phyloP scores from a whole-genome alignment of 306 rosid species.

The Myrica gale region DNA sequence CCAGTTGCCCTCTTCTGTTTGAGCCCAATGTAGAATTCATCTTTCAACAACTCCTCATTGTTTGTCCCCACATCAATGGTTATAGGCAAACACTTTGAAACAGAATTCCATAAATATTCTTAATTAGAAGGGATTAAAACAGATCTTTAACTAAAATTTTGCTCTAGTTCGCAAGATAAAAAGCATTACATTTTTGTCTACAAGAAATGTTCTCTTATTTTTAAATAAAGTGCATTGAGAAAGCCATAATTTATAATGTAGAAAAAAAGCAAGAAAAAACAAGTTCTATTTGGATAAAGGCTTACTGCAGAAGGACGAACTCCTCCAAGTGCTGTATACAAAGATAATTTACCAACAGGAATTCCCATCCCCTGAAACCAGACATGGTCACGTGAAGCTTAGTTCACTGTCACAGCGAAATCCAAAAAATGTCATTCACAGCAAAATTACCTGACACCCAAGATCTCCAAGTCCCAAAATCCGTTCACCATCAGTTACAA shows the following conservation, averaged over 20 bases:
- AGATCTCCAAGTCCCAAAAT: conserved; percentile 98
- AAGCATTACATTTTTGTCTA: background rate
- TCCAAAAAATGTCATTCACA: conserved; percentile 14
- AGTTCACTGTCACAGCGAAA: conserved; percentile 15
- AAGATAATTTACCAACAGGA: conserved; percentile 92
- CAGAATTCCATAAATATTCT: conserved; percentile 12
- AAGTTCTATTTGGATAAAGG: conserved; percentile 9
- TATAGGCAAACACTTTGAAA: conserved; percentile 81
- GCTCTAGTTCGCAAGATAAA: background rate
- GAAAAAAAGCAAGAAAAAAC: conserved; percentile 9
- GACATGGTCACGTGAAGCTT: conserved; percentile 29
- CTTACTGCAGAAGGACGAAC: conserved; percentile 94
- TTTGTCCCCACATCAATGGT: conserved; percentile 97
- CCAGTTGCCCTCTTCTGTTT: conserved; percentile 89
- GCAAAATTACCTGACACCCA: conserved; percentile 80
- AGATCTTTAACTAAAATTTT: background rate
- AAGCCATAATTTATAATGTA: background rate
- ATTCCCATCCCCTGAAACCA: conserved; percentile 93
- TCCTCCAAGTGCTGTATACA: conserved; percentile 92
- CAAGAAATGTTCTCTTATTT: background rate
- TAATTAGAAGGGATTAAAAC: background rate
- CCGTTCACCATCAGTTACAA: conserved; percentile 94
- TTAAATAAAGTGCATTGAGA: background rate
- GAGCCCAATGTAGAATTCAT: conserved; percentile 96
- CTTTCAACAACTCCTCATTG: conserved; percentile 75